Base-by-base conservation (phyloP, 345 rosid genomes). In the Moricandia arvensis region DNA sequence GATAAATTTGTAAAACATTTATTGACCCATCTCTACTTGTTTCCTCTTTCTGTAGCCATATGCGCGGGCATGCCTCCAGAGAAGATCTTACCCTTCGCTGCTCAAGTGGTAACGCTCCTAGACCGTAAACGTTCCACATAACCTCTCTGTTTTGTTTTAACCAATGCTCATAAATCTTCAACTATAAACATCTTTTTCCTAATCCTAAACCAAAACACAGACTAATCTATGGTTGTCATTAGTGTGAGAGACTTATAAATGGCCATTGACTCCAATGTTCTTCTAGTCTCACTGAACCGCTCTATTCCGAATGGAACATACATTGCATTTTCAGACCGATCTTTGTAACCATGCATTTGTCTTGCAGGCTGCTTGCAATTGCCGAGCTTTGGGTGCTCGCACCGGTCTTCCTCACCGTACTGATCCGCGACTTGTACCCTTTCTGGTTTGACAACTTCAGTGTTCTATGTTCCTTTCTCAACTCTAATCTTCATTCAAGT, bases 311-410 rank as follows among this genome's bases (percentile, higher is more conserved):
- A 30, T 63, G 29, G 5, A 53, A 7, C 31, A 55, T 6, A 16
- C 43, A 24, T 67, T 47, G 59, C 30, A 53, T 8, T 69, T 16
- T 8, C 12, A 0, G 18, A 8, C 29, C 5, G 12, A 12, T 35
- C 24, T 15, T 21, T 57, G 66, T 61, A 47, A 72, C 1, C 15
- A 16, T 41, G 57, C 54, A 57, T 60, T 37, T 58, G 71, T 63
- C 61, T 62, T 65, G 81, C 89, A 91, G 98, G 97, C 98, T 15
- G 96, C 91, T 35, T 80, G 79, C 26, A 81, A 83, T 13, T 91
- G 97, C 83, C 86, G 91, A 81, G 88, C 83, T 27, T 81, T 93
- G 75, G 98, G 97, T 76, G 97, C 98, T 68, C 89, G 92, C 38
- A 81, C 88, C 0, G 87, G 86, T 75, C 96, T 93, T 83, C 98